Evolutionary conservation across 768 basidiomycete species (phyloP).

Genomic region (Paxillus involutus): DNA sequence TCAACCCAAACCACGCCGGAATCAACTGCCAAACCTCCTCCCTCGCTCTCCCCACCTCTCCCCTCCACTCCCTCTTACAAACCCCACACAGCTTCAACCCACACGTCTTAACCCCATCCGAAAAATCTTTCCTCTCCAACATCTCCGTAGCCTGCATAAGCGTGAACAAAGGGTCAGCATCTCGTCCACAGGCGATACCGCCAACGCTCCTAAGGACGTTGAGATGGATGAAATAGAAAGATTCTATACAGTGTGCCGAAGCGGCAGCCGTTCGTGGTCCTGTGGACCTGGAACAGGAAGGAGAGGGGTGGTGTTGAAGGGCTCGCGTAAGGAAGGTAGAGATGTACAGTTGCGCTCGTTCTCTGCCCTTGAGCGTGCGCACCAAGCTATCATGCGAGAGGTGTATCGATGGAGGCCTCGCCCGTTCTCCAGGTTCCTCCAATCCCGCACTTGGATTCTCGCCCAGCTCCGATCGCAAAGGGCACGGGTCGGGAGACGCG

Average conservation of each 20-base stretch:
- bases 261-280: background rate
- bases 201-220: conserved; percentile 70
- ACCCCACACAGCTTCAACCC: conserved; percentile 54
- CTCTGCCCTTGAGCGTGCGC: conserved; percentile 61
- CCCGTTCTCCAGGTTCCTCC: background rate
- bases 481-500: conserved; percentile 21
- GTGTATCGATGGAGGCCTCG: conserved; percentile 11
- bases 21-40: conserved; percentile 62
- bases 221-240: conserved; percentile 75
- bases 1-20: conserved; percentile 64
- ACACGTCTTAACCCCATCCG: conserved; percentile 54
- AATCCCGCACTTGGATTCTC: background rate
- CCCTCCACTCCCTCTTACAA: conserved; percentile 50
- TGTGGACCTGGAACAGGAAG: conserved; percentile 36
- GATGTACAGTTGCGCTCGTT: conserved; percentile 60
- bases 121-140: conserved; percentile 70
- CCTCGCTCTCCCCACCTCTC: conserved; percentile 42
- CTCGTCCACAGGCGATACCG: conserved; percentile 69
- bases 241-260: conserved; percentile 52
- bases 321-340: conserved; percentile 58
- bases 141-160: conserved; percentile 69
- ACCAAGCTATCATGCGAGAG: conserved; percentile 41
- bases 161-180: conserved; percentile 73
- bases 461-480: background rate
- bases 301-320: conserved; percentile 52